phyloP scores from a whole-genome alignment of 78 protist species.

The Dictyostelium intermedium region DNA sequence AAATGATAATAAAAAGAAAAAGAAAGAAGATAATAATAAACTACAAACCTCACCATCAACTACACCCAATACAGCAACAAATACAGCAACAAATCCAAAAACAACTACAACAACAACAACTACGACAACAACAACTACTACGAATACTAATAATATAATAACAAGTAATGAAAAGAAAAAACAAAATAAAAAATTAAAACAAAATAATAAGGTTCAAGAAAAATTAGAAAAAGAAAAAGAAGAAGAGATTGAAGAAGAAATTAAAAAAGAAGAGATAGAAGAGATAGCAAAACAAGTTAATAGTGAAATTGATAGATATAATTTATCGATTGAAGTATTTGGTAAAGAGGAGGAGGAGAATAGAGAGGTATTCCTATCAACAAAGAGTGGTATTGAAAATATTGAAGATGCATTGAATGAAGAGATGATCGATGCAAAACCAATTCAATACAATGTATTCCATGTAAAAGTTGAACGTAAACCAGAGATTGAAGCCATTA shows the following conservation, averaged over 20 bases:
- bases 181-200: neutral
- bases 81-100: neutral
- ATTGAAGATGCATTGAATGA: conserved; percentile 24
- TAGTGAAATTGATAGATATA: conserved; percentile 61
- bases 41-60: neutral
- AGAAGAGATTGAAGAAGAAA: neutral
- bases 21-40: neutral
- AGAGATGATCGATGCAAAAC: neutral
- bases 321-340: conserved; percentile 34
- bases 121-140: conserved; percentile 6
- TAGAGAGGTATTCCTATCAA: conserved; percentile 16
- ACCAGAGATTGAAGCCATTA: conserved; percentile 43
- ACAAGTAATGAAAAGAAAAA: neutral
- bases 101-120: neutral
- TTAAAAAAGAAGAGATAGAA: neutral
- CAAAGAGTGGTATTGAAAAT: conserved; percentile 37
- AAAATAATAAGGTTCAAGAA: neutral
- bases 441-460: conserved; percentile 26
- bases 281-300: neutral
- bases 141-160: too few species aligned
- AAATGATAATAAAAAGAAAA: neutral
- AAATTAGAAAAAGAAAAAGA: neutral
- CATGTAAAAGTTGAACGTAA: conserved; percentile 62
- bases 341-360: conserved; percentile 48
- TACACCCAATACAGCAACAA: neutral